phyloP scores from a whole-genome alignment of 106 monocot genomes.

The Acanthochlamys bracteata region DNA sequence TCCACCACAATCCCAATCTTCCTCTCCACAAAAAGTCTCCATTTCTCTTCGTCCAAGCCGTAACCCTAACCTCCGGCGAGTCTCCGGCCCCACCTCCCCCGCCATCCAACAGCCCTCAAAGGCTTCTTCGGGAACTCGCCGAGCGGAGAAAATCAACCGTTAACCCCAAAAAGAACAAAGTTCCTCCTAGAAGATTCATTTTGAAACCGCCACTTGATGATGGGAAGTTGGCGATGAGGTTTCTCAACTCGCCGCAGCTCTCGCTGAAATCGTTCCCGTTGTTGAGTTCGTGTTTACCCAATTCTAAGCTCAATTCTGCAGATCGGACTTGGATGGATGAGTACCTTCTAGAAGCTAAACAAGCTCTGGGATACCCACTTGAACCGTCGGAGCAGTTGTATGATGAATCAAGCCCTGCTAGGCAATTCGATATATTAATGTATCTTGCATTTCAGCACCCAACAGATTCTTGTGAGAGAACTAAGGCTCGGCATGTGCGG shows the following conservation, averaged over 20 bases:
- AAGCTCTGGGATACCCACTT: slow-evolving; percentile 87
- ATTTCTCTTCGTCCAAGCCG: slow-evolving; percentile 20
- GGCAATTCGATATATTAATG: slow-evolving; percentile 77
- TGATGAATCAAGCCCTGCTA: slow-evolving; percentile 63
- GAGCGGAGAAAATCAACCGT: slow-evolving; percentile 69
- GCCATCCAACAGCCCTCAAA: slow-evolving; percentile 72
- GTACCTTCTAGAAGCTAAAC: slow-evolving; percentile 95
- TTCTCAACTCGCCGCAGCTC: slow-evolving; percentile 86
- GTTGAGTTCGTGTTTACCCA: slow-evolving; percentile 78
- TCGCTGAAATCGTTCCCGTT: slow-evolving; percentile 83
- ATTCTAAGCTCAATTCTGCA: slow-evolving; percentile 58
- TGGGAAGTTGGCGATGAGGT: slow-evolving; percentile 53
- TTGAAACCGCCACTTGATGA: slow-evolving; percentile 92
- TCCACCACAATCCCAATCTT: slow-evolving; percentile 5
- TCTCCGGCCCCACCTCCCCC: too few relatives aligned
- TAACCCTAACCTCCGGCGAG: slow-evolving; percentile 22
- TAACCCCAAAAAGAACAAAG: slow-evolving; percentile 61
- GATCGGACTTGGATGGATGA: slow-evolving; percentile 88
- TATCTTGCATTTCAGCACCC: slow-evolving; percentile 88
- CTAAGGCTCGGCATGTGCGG: slow-evolving; percentile 63
- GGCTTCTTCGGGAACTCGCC: slow-evolving; percentile 78
- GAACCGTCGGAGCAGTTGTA: slow-evolving; percentile 46
- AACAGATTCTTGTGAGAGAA: slow-evolving; percentile 46
- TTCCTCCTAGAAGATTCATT: slow-evolving; percentile 80
- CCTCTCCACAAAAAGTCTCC: background rate